A percentile compares a stretch with the other conserved stretches of the same genome.
phyloP scores from a whole-genome alignment of 2,329 filamentous ascomycete species.

The Ophiobolus disseminans region DNA sequence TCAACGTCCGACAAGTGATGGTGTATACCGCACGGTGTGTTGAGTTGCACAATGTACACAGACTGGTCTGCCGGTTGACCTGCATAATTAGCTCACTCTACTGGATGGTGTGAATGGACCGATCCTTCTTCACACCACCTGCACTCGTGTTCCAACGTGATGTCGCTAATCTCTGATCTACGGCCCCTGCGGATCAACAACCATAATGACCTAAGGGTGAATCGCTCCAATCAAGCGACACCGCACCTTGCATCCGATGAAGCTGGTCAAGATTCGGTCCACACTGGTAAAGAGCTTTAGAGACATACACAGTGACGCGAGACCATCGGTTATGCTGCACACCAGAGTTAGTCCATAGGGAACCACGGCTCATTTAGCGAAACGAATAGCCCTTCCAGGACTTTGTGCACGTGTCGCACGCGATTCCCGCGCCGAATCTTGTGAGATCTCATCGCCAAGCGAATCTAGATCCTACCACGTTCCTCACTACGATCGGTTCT shows the following conservation, averaged over 20 bases:
- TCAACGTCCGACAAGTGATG: conserved; percentile 54
- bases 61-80: not conserved
- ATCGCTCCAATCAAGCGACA: not conserved
- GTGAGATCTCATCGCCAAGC: conserved; percentile 21
- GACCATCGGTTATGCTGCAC: not conserved
- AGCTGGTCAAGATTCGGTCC: too few relatives aligned
- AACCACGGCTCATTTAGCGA: not conserved
- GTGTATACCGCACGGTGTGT: conserved; percentile 59
- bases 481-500: conserved; percentile 14
- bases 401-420: conserved; percentile 16
- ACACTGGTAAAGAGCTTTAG: too few relatives aligned
- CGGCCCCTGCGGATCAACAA: too few relatives aligned
- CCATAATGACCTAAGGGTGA: not conserved
- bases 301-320: too few relatives aligned
- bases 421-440: conserved; percentile 27
- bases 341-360: too few relatives aligned
- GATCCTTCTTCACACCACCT: too few relatives aligned
- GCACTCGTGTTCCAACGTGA: too few relatives aligned
- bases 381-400: not conserved
- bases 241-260: not conserved
- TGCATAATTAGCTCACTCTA: not conserved
- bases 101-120: too few relatives aligned
- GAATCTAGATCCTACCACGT: conserved; percentile 20
- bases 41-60: conserved; percentile 26
- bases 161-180: not conserved